Conservation (phyloP, 345 rosid species). For the Erodium maritimum region DNA sequence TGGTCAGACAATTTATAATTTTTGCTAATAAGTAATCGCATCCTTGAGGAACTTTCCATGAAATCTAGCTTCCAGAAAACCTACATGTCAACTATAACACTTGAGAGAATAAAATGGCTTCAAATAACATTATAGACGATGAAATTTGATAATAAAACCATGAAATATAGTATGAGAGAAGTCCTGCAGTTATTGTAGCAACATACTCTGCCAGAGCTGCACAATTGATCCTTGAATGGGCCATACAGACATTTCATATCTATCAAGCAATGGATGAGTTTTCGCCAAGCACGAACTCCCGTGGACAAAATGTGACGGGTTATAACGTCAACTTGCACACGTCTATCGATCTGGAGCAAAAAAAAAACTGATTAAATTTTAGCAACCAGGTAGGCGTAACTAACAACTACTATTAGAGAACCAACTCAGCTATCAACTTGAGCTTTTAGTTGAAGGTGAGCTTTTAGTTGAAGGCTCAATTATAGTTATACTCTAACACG, state of each 20-base stretch:
- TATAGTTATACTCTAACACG: too few relatives aligned
- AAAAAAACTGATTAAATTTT: constrained; percentile 8
- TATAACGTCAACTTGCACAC: constrained; percentile 60
- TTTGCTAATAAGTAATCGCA: constrained; percentile 82
- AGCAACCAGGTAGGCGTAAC: constrained; percentile 5
- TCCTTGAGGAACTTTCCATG: constrained; percentile 92
- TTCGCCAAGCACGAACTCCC: constrained; percentile 90
- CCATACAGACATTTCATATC: constrained; percentile 86
- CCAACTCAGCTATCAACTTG: too few relatives aligned
- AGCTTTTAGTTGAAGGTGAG: too few relatives aligned
- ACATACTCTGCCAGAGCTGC: constrained; percentile 57
- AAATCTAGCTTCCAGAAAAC: constrained; percentile 94
- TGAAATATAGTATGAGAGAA: background rate
- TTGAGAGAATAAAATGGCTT: background rate
- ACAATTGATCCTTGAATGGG: constrained; percentile 46
- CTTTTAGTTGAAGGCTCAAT: too few relatives aligned
- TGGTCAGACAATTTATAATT: constrained; percentile 75
- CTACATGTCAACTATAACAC: constrained; percentile 24
- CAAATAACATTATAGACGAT: background rate
- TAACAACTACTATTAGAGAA: constrained; percentile 8
- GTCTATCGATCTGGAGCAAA: constrained; percentile 74
- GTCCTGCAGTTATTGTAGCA: background rate
- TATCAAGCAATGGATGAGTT: constrained; percentile 70
- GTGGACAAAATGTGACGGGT: constrained; percentile 38
- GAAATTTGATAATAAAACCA: background rate